Evolutionary conservation across 352 stramenopile species (phyloP), one percentile per base, ranked within the genome.

Genomic region (Thraustotheca clavata): DNA sequence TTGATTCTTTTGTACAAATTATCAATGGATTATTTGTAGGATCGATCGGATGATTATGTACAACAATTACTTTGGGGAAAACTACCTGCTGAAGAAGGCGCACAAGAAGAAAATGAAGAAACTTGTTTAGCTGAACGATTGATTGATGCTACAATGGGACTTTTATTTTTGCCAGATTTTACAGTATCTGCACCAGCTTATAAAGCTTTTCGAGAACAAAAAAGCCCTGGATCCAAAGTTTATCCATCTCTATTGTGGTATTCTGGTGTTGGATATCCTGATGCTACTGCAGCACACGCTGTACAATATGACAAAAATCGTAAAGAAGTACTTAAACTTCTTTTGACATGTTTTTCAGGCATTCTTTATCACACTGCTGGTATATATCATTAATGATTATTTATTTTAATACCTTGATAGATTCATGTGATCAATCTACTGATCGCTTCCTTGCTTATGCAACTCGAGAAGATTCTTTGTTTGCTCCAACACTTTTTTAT

Each of bases 401-500:
- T 54, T 8, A 20, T 16, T 18, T 22, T 60, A 16, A 63, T 12
- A 22, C 35, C 14, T 31, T 27, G 14, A 27, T 63, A 20, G 79
- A 91, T 48, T 73, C 87, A 38, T 98, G 95, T 73, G 96, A 91
- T 62, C 76, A 89, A 31, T 92, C 94, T 70, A 80, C 88, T 7
- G 94, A 95, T 60, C 78, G 88, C 9, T 98, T 96, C 77, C 70
- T 98, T 29, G 81, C 86, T 11, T 88, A 97, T 20, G 94, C 91
- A 0, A 96, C 89, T 1, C 86, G 86, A 1, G 71, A 72, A 0
- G 88, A 98, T 68, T 96, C 91, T 24, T 92, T 89, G 8, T 98
- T 98, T 76, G 87, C 88, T 5, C 80, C 89, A 2, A 97, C 93
- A 50, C 75, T 99, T 4, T 98, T 98, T 67, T 98, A 96, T 72